Evolutionary conservation across 805 yeast species (phyloP).

Genomic region (Monosporozyma solicola): DNA sequence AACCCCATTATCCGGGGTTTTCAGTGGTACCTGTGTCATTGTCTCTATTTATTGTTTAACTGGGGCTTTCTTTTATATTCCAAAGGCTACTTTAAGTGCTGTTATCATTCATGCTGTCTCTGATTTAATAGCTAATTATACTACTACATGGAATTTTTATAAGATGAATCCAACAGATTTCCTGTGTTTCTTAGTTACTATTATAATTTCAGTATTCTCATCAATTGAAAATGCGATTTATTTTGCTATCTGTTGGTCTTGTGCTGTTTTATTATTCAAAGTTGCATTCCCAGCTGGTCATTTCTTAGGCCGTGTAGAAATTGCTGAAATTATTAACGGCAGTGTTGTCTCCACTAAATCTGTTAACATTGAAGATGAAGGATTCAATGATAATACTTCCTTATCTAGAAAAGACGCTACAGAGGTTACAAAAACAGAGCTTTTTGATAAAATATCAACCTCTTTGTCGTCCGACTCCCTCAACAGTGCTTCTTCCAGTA

Average conservation of each 20-base stretch:
- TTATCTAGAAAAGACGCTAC: neutral
- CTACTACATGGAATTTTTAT: constrained; percentile 62
- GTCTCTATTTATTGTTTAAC: constrained; percentile 82
- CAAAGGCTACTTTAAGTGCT: constrained; percentile 80
- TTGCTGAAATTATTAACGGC: constrained; percentile 66
- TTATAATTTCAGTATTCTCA: constrained; percentile 65
- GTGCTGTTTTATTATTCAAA: constrained; percentile 62
- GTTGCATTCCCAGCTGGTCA: constrained; percentile 73
- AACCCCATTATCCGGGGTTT: constrained; percentile 87
- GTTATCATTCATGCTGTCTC: constrained; percentile 90
- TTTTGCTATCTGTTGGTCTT: constrained; percentile 80
- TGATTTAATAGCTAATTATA: constrained; percentile 67
- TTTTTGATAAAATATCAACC: neutral
- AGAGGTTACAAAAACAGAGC: neutral
- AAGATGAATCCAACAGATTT: constrained; percentile 64
- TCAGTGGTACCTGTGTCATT: constrained; percentile 81
- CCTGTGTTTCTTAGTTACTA: constrained; percentile 62
- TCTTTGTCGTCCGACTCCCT: neutral
- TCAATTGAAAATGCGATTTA: constrained; percentile 84
- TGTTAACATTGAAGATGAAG: constrained; percentile 2
- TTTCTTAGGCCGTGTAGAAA: constrained; percentile 69
- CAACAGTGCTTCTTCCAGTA: neutral
- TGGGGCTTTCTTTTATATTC: constrained; percentile 76
- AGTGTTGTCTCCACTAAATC: constrained; percentile 26
- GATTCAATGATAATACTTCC: neutral